These are phyloP conservation scores for Dioscorea dumetorum DNA, from an alignment of 106 monocot species.

Conservation along the genomic window DNA sequence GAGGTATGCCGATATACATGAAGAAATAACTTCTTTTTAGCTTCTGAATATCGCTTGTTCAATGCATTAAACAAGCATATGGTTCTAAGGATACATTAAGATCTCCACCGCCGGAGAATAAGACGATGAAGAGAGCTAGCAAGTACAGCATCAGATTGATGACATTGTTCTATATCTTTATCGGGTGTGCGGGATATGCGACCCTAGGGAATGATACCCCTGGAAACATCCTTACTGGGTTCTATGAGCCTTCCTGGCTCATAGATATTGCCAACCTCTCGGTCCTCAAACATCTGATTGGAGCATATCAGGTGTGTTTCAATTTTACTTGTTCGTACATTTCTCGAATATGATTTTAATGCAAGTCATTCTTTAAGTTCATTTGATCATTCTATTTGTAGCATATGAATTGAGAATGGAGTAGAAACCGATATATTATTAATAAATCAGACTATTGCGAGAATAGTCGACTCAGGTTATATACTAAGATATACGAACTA, in stretches of 20 bases:
- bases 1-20: slow-evolving; percentile 27
- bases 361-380: too few species aligned
- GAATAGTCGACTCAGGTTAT: too few species aligned
- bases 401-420: too few species aligned
- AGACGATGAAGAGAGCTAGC: slow-evolving; percentile 59
- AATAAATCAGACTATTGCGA: too few species aligned
- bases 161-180: slow-evolving; percentile 57
- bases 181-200: slow-evolving; percentile 59
- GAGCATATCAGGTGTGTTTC: slow-evolving; percentile 57
- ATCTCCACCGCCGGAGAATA: slow-evolving; percentile 63
- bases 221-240: slow-evolving; percentile 66
- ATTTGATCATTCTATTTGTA: too few species aligned
- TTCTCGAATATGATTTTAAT: not conserved
- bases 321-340: not conserved
- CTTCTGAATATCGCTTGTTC: not conserved
- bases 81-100: slow-evolving; percentile 49
- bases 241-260: slow-evolving; percentile 70
- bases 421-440: slow-evolving; percentile 26
- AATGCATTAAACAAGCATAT: not conserved
- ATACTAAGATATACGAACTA: not conserved
- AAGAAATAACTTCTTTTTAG: slow-evolving; percentile 7
- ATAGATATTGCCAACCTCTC: slow-evolving; percentile 62
- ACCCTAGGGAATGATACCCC: slow-evolving; percentile 58
- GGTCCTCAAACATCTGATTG: slow-evolving; percentile 58
- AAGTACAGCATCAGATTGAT: slow-evolving; percentile 52